These are phyloP conservation scores for Emmonsia crescens DNA, from an alignment of 2,329 filamentous ascomycete species.

Conservation along the genomic window DNA sequence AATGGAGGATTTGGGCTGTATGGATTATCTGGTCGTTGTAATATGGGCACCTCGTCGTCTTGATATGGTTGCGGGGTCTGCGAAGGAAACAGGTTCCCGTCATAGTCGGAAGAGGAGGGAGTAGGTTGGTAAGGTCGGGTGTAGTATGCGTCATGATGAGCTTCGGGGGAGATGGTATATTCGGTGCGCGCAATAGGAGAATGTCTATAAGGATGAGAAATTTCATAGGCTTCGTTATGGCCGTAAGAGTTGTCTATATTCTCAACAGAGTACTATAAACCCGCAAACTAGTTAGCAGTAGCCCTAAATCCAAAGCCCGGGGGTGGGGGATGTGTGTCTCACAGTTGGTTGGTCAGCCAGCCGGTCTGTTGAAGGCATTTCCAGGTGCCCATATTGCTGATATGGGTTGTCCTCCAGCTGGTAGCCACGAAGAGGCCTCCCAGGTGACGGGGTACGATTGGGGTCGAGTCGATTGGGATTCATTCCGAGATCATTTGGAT, in stretches of 20 bases:
- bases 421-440: slow-evolving; percentile 64
- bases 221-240: slow-evolving; percentile 51
- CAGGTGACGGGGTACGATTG: slow-evolving; percentile 62
- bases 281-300: background rate
- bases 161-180: slow-evolving; percentile 69
- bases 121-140: slow-evolving; percentile 69
- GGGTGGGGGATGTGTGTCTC: slow-evolving; percentile 32
- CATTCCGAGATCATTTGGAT: slow-evolving; percentile 34
- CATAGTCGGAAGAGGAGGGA: slow-evolving; percentile 43
- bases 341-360: slow-evolving; percentile 78
- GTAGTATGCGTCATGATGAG: slow-evolving; percentile 80
- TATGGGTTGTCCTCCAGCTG: slow-evolving; percentile 73
- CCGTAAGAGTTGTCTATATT: slow-evolving; percentile 55
- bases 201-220: slow-evolving; percentile 35
- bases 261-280: slow-evolving; percentile 56
- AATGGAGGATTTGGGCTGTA: slow-evolving; percentile 49
- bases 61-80: slow-evolving; percentile 48
- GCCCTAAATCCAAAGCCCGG: background rate
- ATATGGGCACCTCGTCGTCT: slow-evolving; percentile 65
- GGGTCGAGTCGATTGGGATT: slow-evolving; percentile 39
- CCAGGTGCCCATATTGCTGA: slow-evolving; percentile 47
- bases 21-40: slow-evolving; percentile 49
- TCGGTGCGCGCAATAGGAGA: slow-evolving; percentile 48
- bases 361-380: slow-evolving; percentile 63
- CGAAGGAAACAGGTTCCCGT: slow-evolving; percentile 44